A percentile compares a stretch with the other conserved stretches of the same genome.
These are phyloP conservation scores for Dillenia suffruticosa DNA, from an alignment of 164 flowering plant genomes.

Conservation along the genomic window DNA sequence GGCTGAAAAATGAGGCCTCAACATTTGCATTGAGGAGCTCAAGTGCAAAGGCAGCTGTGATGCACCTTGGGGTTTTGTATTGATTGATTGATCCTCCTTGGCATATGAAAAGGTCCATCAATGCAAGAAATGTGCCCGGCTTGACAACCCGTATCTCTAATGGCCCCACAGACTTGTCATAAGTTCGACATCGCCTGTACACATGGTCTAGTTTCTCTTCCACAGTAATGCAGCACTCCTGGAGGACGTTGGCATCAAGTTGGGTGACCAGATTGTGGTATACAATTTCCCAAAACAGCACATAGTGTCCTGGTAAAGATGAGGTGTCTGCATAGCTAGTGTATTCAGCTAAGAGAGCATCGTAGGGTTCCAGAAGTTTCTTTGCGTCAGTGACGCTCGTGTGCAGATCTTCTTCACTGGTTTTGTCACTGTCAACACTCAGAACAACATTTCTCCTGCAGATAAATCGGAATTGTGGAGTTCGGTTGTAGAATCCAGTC, in stretches of 20 bases:
- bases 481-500: constrained; percentile 65
- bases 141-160: constrained; percentile 76
- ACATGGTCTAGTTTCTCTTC: constrained; percentile 70
- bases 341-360: constrained; percentile 67
- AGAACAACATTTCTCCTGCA: constrained; percentile 68
- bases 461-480: constrained; percentile 83
- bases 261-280: constrained; percentile 3
- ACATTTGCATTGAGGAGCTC: constrained; percentile 59
- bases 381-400: constrained; percentile 53
- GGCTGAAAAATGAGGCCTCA: constrained; percentile 49
- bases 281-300: constrained; percentile 69
- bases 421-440: constrained; percentile 82
- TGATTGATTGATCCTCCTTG: constrained; percentile 82
- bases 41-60: constrained; percentile 45
- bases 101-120: constrained; percentile 67
- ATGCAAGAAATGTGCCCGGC: constrained; percentile 56
- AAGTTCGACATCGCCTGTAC: constrained; percentile 57
- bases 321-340: constrained; percentile 77
- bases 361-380: constrained; percentile 49
- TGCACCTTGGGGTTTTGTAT: constrained; percentile 85
- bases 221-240: constrained; percentile 59
- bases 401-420: constrained; percentile 84
- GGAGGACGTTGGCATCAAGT: constrained; percentile 22
- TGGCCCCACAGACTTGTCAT: constrained; percentile 71
- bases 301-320: constrained; percentile 82